phyloP scores from a whole-genome alignment of 306 rosid species.

The Cucurbita pepo region DNA sequence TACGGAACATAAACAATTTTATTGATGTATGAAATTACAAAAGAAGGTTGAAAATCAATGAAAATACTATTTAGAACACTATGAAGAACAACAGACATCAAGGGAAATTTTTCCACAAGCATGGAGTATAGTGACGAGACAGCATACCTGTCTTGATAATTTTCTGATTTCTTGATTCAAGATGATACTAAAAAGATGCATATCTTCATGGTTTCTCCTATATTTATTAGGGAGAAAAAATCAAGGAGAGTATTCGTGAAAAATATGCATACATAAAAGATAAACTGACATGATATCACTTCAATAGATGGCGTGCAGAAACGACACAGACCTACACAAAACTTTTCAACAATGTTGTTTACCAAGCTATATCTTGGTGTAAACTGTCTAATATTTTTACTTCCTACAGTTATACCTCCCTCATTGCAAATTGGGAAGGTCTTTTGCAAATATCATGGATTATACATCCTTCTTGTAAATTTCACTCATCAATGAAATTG shows the following conservation, averaged over 20 bases:
- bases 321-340: no score
- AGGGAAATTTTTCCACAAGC: background rate
- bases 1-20: no score
- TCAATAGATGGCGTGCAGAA: background rate
- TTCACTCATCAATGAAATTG: no score
- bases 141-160: slow-evolving; percentile 71
- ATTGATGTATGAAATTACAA: no score
- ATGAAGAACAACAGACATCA: background rate
- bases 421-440: no score
- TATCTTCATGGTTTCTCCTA: slow-evolving; percentile 86
- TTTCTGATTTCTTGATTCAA: slow-evolving; percentile 85
- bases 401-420: no score
- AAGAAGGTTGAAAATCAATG: background rate
- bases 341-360: no score
- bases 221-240: slow-evolving; percentile 7
- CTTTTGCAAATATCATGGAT: no score
- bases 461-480: no score
- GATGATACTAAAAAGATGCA: slow-evolving; percentile 55
- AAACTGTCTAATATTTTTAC: no score
- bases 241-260: background rate
- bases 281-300: background rate
- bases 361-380: no score
- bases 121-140: background rate
- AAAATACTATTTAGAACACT: background rate
- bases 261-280: background rate